Base-by-base conservation (phyloP, 371 early-diverging fungal species). In the Pancytospora philotis region DNA sequence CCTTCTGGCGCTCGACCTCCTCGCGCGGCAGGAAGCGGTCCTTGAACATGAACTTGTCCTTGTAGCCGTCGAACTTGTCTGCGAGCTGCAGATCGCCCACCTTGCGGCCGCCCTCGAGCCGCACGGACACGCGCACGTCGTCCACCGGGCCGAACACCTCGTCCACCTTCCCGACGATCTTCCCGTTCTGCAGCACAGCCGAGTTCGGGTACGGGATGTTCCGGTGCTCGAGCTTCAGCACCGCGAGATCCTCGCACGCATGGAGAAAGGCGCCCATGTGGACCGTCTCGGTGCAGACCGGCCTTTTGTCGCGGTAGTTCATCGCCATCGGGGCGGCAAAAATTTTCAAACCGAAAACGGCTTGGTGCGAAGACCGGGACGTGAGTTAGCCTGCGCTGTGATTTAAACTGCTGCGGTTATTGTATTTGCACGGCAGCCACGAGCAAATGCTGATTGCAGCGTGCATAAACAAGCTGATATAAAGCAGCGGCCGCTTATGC, bases 121-220 rank as follows among this genome's bases (percentile, higher is more conserved):
- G 64, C 36, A 78, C 55, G 31, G 69, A 37, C 3, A 39, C 67
- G 69, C 68, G 71, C 4, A 93, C 89, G 79, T 94, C 90, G 81
- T 90, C 92, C 79, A 95, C 84, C 48, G 92, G 92, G 45, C 98
- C 98, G 32, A 95, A 85, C 69, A 97, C 93, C 82, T 97, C 98
- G 73, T 97, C 95, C n/a, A 97, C 91, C 77, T 93, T 93, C 72
- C 98, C 98, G 76, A 97, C 91, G 80, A 89, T 48, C 62, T 60
- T 86, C 84, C 94, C 93, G 85, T 92, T 91, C 76, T 90, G 88
- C 83, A 86, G 92, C 63, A 97, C 90, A 50, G 92, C 92, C 1
- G 98, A 92, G 80, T 94, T 97, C 84, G 95, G 95, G 84, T 92
- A 95, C 39, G 97, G 95, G 74, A 97, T 88, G 82, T 93, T 89